Conservation (phyloP, 352 stramenopile genomes). For the Phytopythium sindhum region DNA sequence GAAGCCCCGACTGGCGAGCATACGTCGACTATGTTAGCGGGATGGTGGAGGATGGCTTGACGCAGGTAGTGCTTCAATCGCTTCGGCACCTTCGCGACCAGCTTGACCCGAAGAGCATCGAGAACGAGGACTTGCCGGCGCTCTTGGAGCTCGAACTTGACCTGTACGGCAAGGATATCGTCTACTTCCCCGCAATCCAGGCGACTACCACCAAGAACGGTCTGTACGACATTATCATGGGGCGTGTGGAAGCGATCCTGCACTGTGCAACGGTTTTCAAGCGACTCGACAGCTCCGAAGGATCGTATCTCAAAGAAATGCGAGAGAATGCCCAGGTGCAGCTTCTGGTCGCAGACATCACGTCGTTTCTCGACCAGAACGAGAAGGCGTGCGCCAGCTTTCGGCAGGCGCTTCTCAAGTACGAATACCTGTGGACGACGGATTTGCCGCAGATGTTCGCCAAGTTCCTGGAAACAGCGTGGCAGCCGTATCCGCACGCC, state of each 20-base stretch:
- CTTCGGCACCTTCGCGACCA: constrained; percentile 73
- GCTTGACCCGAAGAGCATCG: constrained; percentile 78
- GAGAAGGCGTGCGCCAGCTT: constrained; percentile 61
- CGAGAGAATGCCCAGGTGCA: constrained; percentile 79
- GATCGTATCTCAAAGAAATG: constrained; percentile 89
- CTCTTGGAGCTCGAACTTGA: constrained; percentile 91
- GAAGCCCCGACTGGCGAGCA: constrained; percentile 89
- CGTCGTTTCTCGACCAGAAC: constrained; percentile 77
- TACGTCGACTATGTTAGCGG: constrained; percentile 92
- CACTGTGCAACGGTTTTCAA: constrained; percentile 70
- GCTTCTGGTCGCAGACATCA: constrained; percentile 75
- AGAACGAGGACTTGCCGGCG: constrained; percentile 79
- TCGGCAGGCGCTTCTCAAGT: constrained; percentile 78
- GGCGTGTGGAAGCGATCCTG: constrained; percentile 66
- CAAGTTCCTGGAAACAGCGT: constrained; percentile 72
- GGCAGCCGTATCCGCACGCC: constrained; percentile 39
- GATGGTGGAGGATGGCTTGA: constrained; percentile 85
- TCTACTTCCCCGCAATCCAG: constrained; percentile 75
- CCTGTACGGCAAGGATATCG: constrained; percentile 80
- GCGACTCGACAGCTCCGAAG: constrained; percentile 83
- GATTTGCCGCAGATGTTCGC: constrained; percentile 88
- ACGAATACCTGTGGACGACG: constrained; percentile 91
- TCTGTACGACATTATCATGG: constrained; percentile 62
- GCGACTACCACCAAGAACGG: constrained; percentile 40
- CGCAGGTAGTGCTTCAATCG: constrained; percentile 68